Evolutionary conservation across 768 basidiomycete genomes (phyloP).

Genomic region (Lactarius indigo): DNA sequence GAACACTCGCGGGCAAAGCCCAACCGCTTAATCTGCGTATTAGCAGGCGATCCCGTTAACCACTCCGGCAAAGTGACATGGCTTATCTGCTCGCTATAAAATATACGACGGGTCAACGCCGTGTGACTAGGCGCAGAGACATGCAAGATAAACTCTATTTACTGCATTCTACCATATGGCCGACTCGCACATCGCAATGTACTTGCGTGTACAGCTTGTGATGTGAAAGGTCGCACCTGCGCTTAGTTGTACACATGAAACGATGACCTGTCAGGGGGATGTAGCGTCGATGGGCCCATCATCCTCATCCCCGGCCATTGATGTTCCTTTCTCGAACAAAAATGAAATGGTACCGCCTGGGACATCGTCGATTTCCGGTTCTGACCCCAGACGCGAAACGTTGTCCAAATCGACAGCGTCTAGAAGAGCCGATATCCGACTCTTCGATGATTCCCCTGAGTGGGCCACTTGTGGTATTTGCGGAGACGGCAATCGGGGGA

Average conservation of each 20-base stretch:
- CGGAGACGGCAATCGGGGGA: conserved; percentile 27
- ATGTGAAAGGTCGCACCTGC: not conserved
- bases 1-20: conserved; percentile 35
- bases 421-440: conserved; percentile 35
- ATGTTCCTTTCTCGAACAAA: conserved; percentile 82
- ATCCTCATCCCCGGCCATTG: conserved; percentile 84
- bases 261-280: not conserved
- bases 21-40: conserved; percentile 30
- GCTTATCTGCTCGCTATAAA: fast-evolving
- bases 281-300: conserved; percentile 30
- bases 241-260: not conserved
- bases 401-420: conserved; percentile 49
- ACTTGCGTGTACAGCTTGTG: not conserved
- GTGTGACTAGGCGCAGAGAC: not conserved
- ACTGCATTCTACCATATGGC: not conserved
- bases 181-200: not conserved
- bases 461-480: conserved; percentile 15
- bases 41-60: conserved; percentile 64
- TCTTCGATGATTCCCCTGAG: conserved; percentile 24
- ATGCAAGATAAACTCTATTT: not conserved
- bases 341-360: conserved; percentile 72
- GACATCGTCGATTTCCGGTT: conserved; percentile 43
- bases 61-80: conserved; percentile 89
- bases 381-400: conserved; percentile 37
- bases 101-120: not conserved